Base-by-base conservation (phyloP, 2,329 filamentous ascomycete genomes). In the Alternaria consortialis region DNA sequence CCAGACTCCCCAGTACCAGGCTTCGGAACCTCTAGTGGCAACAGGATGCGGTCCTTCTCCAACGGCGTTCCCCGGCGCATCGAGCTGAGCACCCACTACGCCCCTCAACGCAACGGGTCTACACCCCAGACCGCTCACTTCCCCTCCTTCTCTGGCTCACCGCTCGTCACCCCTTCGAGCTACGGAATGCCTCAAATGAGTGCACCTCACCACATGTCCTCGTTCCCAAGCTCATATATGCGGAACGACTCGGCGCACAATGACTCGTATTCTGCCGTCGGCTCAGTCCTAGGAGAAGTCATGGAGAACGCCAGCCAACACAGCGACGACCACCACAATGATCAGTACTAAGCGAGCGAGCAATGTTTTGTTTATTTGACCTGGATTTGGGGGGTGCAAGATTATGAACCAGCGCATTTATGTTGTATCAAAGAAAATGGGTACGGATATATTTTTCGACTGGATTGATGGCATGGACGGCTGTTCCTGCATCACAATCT, bases 121-220 rank as follows among this genome's bases (percentile, higher is more conserved):
- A 78, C 77, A 23, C 79, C 78, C 9, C 78, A 80, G 53, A 79
- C 78, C 4, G 76, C 78, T 8, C 78, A 78, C 8, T 80, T 78
- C 59, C 77, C 79, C 17, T 79, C 74, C 12, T 80, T 79, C 60
- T 74, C 77, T 12, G 74, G 74, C 60, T 79, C 78, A 42, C 78
- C 79, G 12, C 74, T 80, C n/a, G 68, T 74, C 11, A 76, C 77
- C 4, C 73, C 77, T 15, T 70, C 77, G 50, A 76, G 71, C 57
- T 77, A 70, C 48, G 69, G 73, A 2, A 76, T 80, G 73, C 73
- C 74, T 40, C 74, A 79, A 57, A 63, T 79, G 62, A 80, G 77
- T 56, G 78, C 78, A 36, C 78, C 78, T 9, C 78, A 80, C 63
- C 77, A 80, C 60, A 69, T 80, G 17, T 74, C 76, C 17, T 65